Evolutionary conservation across 441 rosid species (phyloP), one percentile per base, ranked within the genome.

Genomic region (Brassica balearica): DNA sequence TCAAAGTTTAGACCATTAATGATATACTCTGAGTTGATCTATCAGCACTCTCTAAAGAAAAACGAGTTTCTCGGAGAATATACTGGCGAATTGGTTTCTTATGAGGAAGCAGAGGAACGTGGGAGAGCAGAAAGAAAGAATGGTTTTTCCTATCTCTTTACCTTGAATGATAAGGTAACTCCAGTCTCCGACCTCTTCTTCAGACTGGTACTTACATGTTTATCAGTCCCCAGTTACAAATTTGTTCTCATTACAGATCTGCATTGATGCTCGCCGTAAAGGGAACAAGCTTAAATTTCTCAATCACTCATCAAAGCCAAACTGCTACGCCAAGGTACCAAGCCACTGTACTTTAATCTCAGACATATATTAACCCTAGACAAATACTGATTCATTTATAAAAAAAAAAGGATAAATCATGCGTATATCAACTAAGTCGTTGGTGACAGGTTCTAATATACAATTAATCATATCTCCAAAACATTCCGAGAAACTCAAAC

Each of bases 271-370:
- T 64, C 89, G 84, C 69, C 95, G 97, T 74, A 88, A 87, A 80
- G 99, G 97, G 71, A 97, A 93, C 88, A 92, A 95, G 84, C 82
- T 95, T 72, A 95, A 84, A 81, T 93, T 90, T 68, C 95, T 97
- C 59, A 95, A 95, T 83, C 96, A 93, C 82, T 88, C 98, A 32
- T 80, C 96, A 59, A 86, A 82, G 73, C 96, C 99, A 4, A 95
- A 95, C 81, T 95, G 99, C 83, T 88, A 89, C 69, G 95, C 98
- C 12, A 93, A 92, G 95, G 99, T 93, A 67, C 41, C 23, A 65
- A 34, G 61, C 38, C 14, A 12, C 23, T 60, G 6, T 46, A 41
- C 14, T 46, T 4, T 29, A 14, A 8, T 63, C 38, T 77, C 20
- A 4, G 56, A 38, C 60, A 75, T 15, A 55, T 55, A 53, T 6